Conservation (phyloP, 345 rosid species). For the Passiflora organensis region DNA sequence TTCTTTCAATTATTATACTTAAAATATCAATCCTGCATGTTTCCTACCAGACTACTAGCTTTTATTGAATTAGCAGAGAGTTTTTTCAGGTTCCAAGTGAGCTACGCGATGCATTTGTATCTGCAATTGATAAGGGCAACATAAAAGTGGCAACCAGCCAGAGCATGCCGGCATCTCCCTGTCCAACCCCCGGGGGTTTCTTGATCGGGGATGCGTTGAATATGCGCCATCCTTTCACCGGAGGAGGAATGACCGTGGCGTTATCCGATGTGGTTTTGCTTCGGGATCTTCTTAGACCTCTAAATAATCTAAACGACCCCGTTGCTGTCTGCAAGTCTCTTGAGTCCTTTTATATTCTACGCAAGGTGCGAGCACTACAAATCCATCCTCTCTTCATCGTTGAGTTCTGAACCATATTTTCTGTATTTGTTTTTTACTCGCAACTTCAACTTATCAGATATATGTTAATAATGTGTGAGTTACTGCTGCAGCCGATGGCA, state of each 20-base stretch:
- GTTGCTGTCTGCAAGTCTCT: slow-evolving; percentile 42
- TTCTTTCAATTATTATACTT: too few relatives aligned
- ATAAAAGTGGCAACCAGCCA: slow-evolving; percentile 52
- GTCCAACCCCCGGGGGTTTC: slow-evolving; percentile 49
- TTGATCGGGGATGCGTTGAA: slow-evolving; percentile 51
- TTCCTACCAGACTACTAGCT: too few relatives aligned
- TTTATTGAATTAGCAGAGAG: too few relatives aligned
- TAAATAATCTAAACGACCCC: slow-evolving; percentile 36
- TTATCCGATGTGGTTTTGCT: slow-evolving; percentile 48
- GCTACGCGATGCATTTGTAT: slow-evolving; percentile 32
- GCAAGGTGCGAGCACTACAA: background rate
- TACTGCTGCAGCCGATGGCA: slow-evolving; percentile 35
- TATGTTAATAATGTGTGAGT: too few relatives aligned
- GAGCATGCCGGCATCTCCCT: slow-evolving; percentile 58
- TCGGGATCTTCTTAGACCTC: slow-evolving; percentile 43
- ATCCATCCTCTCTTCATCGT: too few relatives aligned
- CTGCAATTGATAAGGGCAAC: slow-evolving; percentile 40
- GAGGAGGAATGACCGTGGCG: slow-evolving; percentile 64
- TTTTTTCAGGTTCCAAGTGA: slow-evolving; percentile 35
- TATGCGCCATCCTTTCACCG: slow-evolving; percentile 60
- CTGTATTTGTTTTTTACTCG: too few relatives aligned
- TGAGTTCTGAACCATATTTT: too few relatives aligned
- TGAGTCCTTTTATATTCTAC: background rate
- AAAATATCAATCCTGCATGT: too few relatives aligned
- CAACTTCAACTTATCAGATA: background rate